Evolutionary conservation across 805 yeast species (phyloP), one percentile per base, ranked within the genome.

Genomic region (Ogataea minuta): DNA sequence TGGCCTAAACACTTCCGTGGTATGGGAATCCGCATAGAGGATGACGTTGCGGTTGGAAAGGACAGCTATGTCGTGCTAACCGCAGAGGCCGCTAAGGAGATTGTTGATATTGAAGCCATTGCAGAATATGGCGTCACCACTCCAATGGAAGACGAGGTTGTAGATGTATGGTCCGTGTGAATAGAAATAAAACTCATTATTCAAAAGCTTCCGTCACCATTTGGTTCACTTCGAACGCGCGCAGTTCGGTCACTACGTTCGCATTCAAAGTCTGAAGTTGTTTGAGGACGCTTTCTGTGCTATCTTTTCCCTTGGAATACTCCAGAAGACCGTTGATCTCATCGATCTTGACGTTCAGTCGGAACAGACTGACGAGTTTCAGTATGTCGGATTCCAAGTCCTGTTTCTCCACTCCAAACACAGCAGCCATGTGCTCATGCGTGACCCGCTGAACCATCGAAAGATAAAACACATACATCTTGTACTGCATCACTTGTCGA

Each of bases 21-120:
- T 21, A 82, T 93, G 35, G 99, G 98, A 2, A 84, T 93, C 17
- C 78, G 99, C 53, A 84, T 93, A 23, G 99, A 93, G 62, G 99
- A 93, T 64, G 90, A 93, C 60, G 74, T 91, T 25, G 95, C 84
- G 0, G 77, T 90, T 25, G 95, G 95, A 0, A 58, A 70, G n/a
- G 65, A 70, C 13, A 61, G 64, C 3, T 72, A 72, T 47, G 67
- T 72, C 12, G 75, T 75, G 28, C 68, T 93, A 49, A 86, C 97
- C 1, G 77, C 74, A 7, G 91, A 84, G 47, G 91, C 96, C 21
- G 83, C 80, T 3, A 93, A 93, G 60, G 97, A 91, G 58, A 72
- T 91, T 23, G 74, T 56, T 1, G 98, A 91, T 52, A 77, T 91
- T 31, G 96, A 90, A 59, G 63, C 68, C 25, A 69, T 84, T 36